phyloP scores from a whole-genome alignment of 495 filamentous ascomycete species.

The Penicillium subrubescens region DNA sequence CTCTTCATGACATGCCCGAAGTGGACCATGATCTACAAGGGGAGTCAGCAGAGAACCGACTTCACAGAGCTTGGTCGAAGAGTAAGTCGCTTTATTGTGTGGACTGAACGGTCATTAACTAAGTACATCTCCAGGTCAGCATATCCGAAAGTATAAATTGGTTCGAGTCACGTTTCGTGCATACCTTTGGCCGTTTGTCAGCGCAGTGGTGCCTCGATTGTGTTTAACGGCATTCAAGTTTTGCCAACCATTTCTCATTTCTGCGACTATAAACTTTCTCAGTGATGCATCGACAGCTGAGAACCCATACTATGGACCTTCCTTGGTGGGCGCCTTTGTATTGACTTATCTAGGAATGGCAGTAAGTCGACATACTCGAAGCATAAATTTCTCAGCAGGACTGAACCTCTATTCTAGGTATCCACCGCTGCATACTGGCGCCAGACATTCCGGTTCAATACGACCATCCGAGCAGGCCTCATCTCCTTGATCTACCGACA shows the following conservation, averaged over 20 bases:
- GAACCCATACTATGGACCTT: conserved; percentile 48
- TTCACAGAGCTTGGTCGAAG: conserved; percentile 5
- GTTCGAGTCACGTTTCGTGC: conserved; percentile 22
- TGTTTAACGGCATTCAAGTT: conserved; percentile 56
- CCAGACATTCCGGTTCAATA: conserved; percentile 49
- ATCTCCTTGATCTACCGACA: conserved; percentile 33
- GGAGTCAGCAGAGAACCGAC: background rate
- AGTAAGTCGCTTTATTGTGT: background rate
- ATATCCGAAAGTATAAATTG: conserved; percentile 9
- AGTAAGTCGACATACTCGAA: conserved; percentile 27
- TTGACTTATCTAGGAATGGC: conserved; percentile 60
- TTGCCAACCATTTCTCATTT: conserved; percentile 62
- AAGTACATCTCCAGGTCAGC: background rate
- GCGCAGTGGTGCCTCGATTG: conserved; percentile 49
- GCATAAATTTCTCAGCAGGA: background rate
- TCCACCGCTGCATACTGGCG: conserved; percentile 55
- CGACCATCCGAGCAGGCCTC: conserved; percentile 54
- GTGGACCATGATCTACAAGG: conserved; percentile 11
- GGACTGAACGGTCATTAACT: background rate
- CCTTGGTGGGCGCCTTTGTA: conserved; percentile 58
- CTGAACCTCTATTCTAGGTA: conserved; percentile 18
- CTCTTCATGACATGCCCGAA: conserved; percentile 32
- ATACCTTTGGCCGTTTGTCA: conserved; percentile 32
- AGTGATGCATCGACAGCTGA: conserved; percentile 24
- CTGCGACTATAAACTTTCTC: conserved; percentile 42